Evolutionary conservation across 257 asterid genomes (phyloP), one percentile per base, ranked within the genome.

Genomic region (Catharanthus roseus): DNA sequence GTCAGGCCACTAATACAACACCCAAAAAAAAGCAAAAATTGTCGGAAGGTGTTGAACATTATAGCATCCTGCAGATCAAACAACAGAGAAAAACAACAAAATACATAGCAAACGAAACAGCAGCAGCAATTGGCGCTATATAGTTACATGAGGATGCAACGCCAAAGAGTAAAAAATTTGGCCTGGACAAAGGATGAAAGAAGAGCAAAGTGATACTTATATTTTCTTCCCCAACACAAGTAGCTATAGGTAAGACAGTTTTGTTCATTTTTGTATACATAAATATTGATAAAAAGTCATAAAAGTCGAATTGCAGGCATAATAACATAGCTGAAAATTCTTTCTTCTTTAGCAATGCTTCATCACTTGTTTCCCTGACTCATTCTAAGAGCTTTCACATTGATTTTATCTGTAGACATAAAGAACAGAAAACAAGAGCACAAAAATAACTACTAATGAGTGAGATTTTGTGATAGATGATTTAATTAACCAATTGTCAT

Each of bases 261-360:
- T 79, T 77, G 73, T 74, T 68, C 76, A 38, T 62, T 33, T 65
- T 74, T 72, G 74, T 72, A 87, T 74, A 85, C 82, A 67, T 78
- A n/a, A 74, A 47, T 74, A 77, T 75, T 70, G 62, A 65, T 62
- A 69, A n/a, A 71, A 77, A 78, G 64, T 74, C 75, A 75, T 69
- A 68, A 76, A 77, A 77, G n/a, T 63, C 73, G 72, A 70, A 58
- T 62, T 58, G 65, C 39, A 69, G 67, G 78, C 78, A 68, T 57
- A 68, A 70, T 47, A 63, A 74, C 24, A 71, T 36, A 42, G 61
- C n/a, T 39, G 74, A 44, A 62, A 60, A 54, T 50, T 75, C 33
- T 74, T 66, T 71, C 38, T 74, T 63, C 42, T 7, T 34, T 36
- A 21, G 36, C 3, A 34, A 62, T 36, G 23, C 3, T 34, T 58